Percentiles rank a stretch among this genome's conserved stretches.
phyloP scores from a whole-genome alignment of 441 rosid genomes.

The Brassica balearica region DNA sequence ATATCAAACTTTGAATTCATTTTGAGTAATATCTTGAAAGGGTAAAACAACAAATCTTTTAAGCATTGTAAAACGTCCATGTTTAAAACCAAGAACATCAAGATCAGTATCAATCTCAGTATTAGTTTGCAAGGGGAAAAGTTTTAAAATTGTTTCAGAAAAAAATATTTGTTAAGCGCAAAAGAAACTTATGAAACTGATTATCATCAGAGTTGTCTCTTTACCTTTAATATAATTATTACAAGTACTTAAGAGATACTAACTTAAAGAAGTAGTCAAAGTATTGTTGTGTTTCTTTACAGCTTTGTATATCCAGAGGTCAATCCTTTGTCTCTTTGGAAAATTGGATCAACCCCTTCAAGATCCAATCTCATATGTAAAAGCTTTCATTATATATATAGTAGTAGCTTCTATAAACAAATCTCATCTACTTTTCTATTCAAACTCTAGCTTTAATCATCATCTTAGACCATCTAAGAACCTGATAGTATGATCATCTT shows the following conservation, averaged over 20 bases:
- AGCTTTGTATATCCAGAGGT: constrained; percentile 46
- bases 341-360: constrained; percentile 38
- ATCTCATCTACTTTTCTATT: constrained; percentile 16
- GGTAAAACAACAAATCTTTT: neutral
- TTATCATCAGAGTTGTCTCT: constrained; percentile 36
- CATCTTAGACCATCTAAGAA: constrained; percentile 18
- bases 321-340: constrained; percentile 34
- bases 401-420: constrained; percentile 20
- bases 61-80: neutral
- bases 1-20: constrained; percentile 13
- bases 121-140: neutral
- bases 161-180: neutral
- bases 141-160: neutral
- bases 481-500: constrained; percentile 16
- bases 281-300: constrained; percentile 27
- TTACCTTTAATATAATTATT: constrained; percentile 30
- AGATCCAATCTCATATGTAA: constrained; percentile 37
- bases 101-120: constrained; percentile 15
- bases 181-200: constrained; percentile 31
- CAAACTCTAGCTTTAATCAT: constrained; percentile 36
- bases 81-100: constrained; percentile 6
- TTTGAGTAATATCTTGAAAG: neutral
- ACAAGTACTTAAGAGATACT: constrained; percentile 32
- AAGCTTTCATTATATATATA: constrained; percentile 19
- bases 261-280: constrained; percentile 43